Percentiles rank a stretch among this genome's conserved stretches.
phyloP scores from a whole-genome alignment of 1,284 basidiomycete genomes.

The Leccinum insolens region DNA sequence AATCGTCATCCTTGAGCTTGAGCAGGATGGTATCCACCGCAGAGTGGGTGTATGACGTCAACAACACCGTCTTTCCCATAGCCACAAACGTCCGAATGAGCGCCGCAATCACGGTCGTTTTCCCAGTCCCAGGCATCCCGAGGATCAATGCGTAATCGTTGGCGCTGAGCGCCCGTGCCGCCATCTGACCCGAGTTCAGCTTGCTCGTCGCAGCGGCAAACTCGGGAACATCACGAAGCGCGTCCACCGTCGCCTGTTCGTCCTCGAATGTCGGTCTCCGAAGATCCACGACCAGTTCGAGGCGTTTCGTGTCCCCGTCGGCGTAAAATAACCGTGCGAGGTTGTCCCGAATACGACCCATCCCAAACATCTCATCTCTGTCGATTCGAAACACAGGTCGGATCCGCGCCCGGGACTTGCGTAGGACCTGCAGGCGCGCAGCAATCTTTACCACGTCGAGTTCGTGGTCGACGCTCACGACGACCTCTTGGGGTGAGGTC shows the following conservation, averaged over 20 bases:
- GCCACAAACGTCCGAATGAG: slow-evolving; percentile 81
- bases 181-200: slow-evolving; percentile 78
- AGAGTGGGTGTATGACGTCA: slow-evolving; percentile 96
- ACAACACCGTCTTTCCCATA: slow-evolving; percentile 84
- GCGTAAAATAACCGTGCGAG: slow-evolving; percentile 89
- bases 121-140: slow-evolving; percentile 99
- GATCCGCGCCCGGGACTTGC: slow-evolving; percentile 14
- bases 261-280: slow-evolving; percentile 64
- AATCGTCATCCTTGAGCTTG: slow-evolving; percentile 72
- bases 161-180: slow-evolving; percentile 75
- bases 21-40: slow-evolving; percentile 95
- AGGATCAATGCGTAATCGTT: slow-evolving; percentile 91
- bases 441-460: slow-evolving; percentile 59
- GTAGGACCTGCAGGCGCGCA: slow-evolving; percentile 24
- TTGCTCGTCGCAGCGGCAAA: slow-evolving; percentile 27
- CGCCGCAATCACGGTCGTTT: slow-evolving; percentile 93
- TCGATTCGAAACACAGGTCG: slow-evolving; percentile 81
- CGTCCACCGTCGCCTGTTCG: slow-evolving; percentile 29
- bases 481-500: slow-evolving; percentile 68
- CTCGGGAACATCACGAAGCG: slow-evolving; percentile 25
- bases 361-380: slow-evolving; percentile 89
- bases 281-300: slow-evolving; percentile 85
- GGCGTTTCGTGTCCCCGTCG: slow-evolving; percentile 63
- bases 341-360: slow-evolving; percentile 89
- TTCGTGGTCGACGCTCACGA: slow-evolving; percentile 81